These are phyloP conservation scores for Penicillium paxilli DNA, from an alignment of 495 filamentous ascomycete genomes.

Conservation along the genomic window DNA sequence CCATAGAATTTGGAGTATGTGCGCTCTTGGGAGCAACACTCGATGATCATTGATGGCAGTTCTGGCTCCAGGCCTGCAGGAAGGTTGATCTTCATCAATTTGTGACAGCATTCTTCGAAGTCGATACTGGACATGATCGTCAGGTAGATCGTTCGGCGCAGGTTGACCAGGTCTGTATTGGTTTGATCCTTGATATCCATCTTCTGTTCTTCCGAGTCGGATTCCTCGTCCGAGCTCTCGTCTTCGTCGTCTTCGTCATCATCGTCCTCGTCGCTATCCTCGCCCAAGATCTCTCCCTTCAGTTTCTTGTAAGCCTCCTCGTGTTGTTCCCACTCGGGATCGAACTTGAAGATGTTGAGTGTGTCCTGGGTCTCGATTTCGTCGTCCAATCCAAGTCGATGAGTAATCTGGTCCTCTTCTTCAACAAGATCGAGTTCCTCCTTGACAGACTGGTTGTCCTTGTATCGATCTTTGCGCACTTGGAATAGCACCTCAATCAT, in stretches of 20 bases:
- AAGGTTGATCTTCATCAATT: constrained; percentile 87
- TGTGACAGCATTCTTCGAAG: constrained; percentile 95
- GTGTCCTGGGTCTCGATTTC: constrained; percentile 80
- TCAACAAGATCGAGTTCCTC: constrained; percentile 95
- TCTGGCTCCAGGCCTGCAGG: constrained; percentile 88
- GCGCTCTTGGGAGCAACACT: constrained; percentile 91
- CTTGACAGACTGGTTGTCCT: constrained; percentile 86
- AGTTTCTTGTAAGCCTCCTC: constrained; percentile 87
- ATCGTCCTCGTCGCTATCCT: constrained; percentile 76
- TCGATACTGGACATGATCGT: constrained; percentile 95
- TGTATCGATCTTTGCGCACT: constrained; percentile 93
- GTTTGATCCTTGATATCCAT: constrained; percentile 98
- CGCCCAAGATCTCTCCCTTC: constrained; percentile 91
- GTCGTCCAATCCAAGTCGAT: constrained; percentile 74
- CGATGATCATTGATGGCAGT: constrained; percentile 92
- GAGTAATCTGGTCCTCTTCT: constrained; percentile 97
- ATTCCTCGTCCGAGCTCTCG: constrained; percentile 77
- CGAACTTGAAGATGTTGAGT: constrained; percentile 94
- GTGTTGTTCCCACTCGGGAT: constrained; percentile 84
- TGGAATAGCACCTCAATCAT: constrained; percentile 99
- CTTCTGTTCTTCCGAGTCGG: constrained; percentile 67
- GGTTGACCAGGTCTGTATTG: constrained; percentile 90
- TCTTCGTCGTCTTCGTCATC: constrained; percentile 71
- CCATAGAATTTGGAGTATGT: constrained; percentile 98
- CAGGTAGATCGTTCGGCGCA: constrained; percentile 92